Evolutionary conservation across 169 alveolate species (phyloP).

Genomic region (Toxoplasma gondii): DNA sequence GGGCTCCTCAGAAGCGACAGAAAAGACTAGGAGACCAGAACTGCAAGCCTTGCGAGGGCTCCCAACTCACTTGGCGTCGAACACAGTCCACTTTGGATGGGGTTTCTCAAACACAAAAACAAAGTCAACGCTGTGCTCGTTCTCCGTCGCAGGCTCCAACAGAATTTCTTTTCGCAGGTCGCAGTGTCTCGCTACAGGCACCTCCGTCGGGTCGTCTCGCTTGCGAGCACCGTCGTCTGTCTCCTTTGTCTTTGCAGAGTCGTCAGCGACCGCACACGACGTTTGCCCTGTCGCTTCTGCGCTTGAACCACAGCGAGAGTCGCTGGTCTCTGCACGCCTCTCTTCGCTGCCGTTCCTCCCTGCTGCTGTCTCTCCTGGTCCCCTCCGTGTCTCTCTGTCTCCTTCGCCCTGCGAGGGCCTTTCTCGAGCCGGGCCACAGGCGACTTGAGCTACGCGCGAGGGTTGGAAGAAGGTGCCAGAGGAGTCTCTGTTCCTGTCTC

Average conservation of each 20-base stretch:
- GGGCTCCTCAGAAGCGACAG: too few relatives aligned
- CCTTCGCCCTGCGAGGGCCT: not conserved
- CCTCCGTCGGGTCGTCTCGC: not conserved
- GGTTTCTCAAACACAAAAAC: not conserved
- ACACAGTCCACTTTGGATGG: not conserved
- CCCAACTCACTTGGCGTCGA: not conserved
- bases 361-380: not conserved
- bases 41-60: too few relatives aligned
- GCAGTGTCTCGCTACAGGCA: not conserved
- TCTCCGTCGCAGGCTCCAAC: not conserved
- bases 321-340: not conserved
- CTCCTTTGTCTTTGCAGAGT: too few relatives aligned
- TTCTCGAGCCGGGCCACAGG: not conserved
- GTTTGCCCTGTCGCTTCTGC: too few relatives aligned
- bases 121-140: not conserved
- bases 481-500: not conserved
- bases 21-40: too few relatives aligned
- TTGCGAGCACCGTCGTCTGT: not conserved
- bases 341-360: not conserved
- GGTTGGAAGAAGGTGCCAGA: not conserved
- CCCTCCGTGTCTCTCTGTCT: not conserved
- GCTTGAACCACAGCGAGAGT: too few relatives aligned
- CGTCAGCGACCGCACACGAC: too few relatives aligned
- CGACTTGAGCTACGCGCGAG: not conserved
- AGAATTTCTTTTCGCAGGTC: not conserved